These are phyloP conservation scores for Clonostachys solani DNA, from an alignment of 2,329 filamentous ascomycete species.

Conservation along the genomic window DNA sequence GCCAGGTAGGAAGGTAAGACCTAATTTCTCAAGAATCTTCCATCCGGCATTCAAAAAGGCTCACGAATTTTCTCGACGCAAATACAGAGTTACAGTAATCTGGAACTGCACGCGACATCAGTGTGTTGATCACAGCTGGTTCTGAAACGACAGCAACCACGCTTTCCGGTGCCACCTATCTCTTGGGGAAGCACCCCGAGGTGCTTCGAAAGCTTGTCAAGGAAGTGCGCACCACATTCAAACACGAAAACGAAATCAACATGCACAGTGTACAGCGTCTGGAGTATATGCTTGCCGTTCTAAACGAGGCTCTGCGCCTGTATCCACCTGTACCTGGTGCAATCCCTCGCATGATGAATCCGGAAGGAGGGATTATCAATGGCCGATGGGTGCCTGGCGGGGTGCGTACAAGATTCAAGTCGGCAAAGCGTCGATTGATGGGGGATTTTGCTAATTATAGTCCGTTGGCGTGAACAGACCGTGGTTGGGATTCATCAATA, in stretches of 20 bases:
- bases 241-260: conserved; percentile 18
- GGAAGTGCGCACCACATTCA: not conserved
- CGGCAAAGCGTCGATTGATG: not conserved
- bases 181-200: not conserved
- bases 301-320: conserved; percentile 32
- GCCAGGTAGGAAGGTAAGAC: too few relatives aligned
- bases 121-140: not conserved
- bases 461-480: conserved; percentile 4
- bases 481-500: conserved; percentile 27
- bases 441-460: not conserved
- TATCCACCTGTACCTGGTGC: conserved; percentile 18
- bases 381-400: not conserved
- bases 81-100: too few relatives aligned
- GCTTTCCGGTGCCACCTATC: not conserved
- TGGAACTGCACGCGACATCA: not conserved
- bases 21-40: too few relatives aligned
- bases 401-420: not conserved
- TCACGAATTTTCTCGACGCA: too few relatives aligned
- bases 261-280: conserved; percentile 22
- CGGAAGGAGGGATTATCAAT: not conserved
- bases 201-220: not conserved
- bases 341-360: conserved; percentile 7
- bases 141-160: not conserved
- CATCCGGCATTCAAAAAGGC: too few relatives aligned
- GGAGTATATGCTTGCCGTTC: conserved; percentile 27